A percentile compares a stretch with the other conserved stretches of the same genome.
Conservation (phyloP, 352 stramenopile species). For the Phytopythium boreale region DNA sequence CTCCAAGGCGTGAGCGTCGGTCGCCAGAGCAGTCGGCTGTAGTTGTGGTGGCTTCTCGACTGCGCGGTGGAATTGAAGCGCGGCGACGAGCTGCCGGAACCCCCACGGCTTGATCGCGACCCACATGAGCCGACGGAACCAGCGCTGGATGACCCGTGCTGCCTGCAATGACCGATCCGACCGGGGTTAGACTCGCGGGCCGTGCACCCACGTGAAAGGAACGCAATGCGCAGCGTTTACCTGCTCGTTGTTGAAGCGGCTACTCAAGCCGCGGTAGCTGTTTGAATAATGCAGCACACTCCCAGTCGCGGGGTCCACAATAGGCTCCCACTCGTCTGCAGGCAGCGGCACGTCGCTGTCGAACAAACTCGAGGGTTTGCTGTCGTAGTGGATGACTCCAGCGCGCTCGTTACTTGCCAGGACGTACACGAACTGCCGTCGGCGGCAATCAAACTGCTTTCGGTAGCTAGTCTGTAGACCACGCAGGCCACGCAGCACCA, state of each 20-base stretch:
- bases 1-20: slow-evolving; percentile 19
- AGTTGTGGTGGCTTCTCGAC: slow-evolving; percentile 8
- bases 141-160: slow-evolving; percentile 35
- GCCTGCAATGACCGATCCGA: slow-evolving; percentile 15
- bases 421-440: slow-evolving; percentile 34
- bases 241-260: slow-evolving; percentile 28
- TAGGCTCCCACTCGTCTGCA: slow-evolving; percentile 37
- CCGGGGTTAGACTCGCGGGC: background rate
- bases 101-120: slow-evolving; percentile 41
- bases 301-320: slow-evolving; percentile 1
- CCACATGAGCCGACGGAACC: slow-evolving; percentile 56
- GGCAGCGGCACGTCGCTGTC: slow-evolving; percentile 39
- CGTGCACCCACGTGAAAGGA: too few relatives aligned
- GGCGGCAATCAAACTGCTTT: slow-evolving; percentile 35
- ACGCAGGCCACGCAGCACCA: background rate
- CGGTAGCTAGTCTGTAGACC: slow-evolving; percentile 33
- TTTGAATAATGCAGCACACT: slow-evolving; percentile 35
- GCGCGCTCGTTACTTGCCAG: slow-evolving; percentile 8
- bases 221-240: slow-evolving; percentile 3
- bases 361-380: slow-evolving; percentile 48
- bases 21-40: background rate
- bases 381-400: slow-evolving; percentile 5
- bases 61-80: slow-evolving; percentile 39
- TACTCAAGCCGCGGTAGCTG: slow-evolving; percentile 33
- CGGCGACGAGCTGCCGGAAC: slow-evolving; percentile 26